Conservation (phyloP, 208 protist genomes). For the Leishmania aethiopica region DNA sequence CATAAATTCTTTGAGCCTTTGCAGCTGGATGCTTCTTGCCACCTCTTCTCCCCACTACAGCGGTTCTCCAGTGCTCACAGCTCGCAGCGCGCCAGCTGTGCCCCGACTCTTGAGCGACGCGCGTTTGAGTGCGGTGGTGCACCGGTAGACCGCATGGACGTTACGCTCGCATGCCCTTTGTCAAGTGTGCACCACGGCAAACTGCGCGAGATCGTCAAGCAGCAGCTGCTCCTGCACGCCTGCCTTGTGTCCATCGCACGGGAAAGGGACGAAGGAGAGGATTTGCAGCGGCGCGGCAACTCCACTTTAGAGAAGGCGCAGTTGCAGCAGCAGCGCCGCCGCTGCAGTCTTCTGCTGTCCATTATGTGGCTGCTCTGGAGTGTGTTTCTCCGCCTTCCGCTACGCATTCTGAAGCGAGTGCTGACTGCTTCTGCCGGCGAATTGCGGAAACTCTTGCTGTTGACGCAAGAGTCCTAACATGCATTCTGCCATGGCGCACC, state of each 20-base stretch:
- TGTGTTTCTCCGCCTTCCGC: slow-evolving; percentile 11
- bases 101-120: not conserved
- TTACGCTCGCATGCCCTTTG: not conserved
- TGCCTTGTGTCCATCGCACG: slow-evolving; percentile 16
- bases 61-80: not conserved
- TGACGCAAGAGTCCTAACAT: not conserved
- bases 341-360: not conserved
- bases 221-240: slow-evolving; percentile 25
- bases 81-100: slow-evolving; percentile 10
- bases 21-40: slow-evolving; percentile 6
- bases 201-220: not conserved
- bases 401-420: slow-evolving; percentile 6
- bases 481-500: not conserved
- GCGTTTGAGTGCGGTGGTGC: not conserved
- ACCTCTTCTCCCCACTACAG: slow-evolving; percentile 4
- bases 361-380: slow-evolving; percentile 1
- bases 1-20: slow-evolving; percentile 26
- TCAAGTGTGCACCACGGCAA: not conserved
- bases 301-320: not conserved
- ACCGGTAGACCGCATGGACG: not conserved
- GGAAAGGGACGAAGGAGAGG: not conserved
- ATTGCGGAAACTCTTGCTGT: not conserved
- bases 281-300: not conserved
- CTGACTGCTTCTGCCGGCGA: not conserved
- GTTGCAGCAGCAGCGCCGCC: not conserved